phyloP scores from a whole-genome alignment of 345 rosid species.

The Gossypium australe region DNA sequence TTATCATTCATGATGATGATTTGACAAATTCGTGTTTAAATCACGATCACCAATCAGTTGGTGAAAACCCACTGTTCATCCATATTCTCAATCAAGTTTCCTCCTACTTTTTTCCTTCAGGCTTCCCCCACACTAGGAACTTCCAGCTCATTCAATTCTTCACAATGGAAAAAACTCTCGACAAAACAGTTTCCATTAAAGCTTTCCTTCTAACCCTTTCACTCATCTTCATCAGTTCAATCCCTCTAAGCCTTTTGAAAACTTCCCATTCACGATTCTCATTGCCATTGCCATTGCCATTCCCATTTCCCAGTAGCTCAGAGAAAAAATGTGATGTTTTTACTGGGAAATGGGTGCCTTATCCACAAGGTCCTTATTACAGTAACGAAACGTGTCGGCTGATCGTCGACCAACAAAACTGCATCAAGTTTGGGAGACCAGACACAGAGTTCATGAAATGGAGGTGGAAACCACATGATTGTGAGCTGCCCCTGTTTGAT shows the following conservation, averaged over 20 bases:
- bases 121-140: constrained; percentile 22
- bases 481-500: constrained; percentile 30
- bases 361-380: constrained; percentile 27
- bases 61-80: background rate
- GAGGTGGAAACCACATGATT: constrained; percentile 48
- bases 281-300: background rate
- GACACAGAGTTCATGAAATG: constrained; percentile 41
- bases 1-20: background rate
- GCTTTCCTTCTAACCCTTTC: constrained; percentile 1
- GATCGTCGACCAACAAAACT: constrained; percentile 39
- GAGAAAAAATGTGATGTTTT: constrained; percentile 32
- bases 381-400: constrained; percentile 29
- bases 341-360: constrained; percentile 33
- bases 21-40: background rate
- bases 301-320: background rate
- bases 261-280: background rate
- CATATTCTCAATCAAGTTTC: background rate
- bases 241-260: constrained; percentile 21
- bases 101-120: background rate
- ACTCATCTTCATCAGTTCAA: constrained; percentile 10
- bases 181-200: constrained; percentile 10
- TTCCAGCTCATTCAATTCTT: background rate
- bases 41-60: background rate
- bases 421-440: constrained; percentile 45
- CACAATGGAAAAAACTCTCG: constrained; percentile 1